Evolutionary conservation across 2,329 filamentous ascomycete genomes (phyloP).

Genomic region (Neonectria sp.): DNA sequence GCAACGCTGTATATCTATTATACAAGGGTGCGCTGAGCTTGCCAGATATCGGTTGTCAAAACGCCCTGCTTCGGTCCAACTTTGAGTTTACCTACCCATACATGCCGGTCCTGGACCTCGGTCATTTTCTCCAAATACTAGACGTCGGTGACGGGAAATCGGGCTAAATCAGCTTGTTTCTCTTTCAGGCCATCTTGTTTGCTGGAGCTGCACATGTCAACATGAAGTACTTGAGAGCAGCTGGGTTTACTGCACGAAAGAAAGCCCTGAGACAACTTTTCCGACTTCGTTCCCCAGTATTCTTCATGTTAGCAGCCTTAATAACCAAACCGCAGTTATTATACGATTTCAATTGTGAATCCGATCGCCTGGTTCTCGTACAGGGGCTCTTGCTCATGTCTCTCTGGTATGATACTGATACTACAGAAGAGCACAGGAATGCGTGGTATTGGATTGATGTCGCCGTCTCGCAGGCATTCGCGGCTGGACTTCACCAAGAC

Average conservation of each 20-base stretch:
- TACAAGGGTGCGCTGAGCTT: slow-evolving; percentile 87
- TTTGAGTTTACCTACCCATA: slow-evolving; percentile 92
- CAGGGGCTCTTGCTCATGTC: slow-evolving; percentile 94
- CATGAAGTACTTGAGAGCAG: slow-evolving; percentile 78
- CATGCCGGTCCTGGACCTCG: slow-evolving; percentile 80
- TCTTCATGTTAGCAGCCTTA: neutral
- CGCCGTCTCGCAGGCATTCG: slow-evolving; percentile 90
- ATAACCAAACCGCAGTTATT: slow-evolving; percentile 69
- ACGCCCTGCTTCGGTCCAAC: slow-evolving; percentile 86
- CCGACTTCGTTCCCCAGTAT: slow-evolving; percentile 70
- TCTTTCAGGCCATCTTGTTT: slow-evolving; percentile 96
- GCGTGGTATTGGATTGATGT: slow-evolving; percentile 99
- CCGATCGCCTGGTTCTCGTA: slow-evolving; percentile 86
- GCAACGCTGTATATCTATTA: slow-evolving; percentile 86
- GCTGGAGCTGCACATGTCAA: slow-evolving; percentile 89
- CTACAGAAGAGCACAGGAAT: slow-evolving; percentile 95
- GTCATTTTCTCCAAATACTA: slow-evolving; percentile 71
- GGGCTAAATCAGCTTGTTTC: slow-evolving; percentile 82
- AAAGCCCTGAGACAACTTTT: slow-evolving; percentile 89
- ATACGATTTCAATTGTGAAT: slow-evolving; percentile 95
- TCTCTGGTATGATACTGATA: slow-evolving; percentile 96
- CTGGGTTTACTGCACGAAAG: slow-evolving; percentile 84
- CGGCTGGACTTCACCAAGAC: slow-evolving; percentile 90
- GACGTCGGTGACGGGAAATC: slow-evolving; percentile 76
- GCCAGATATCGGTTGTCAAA: slow-evolving; percentile 77